A percentile compares a stretch with the other conserved stretches of the same genome.
Evolutionary conservation across 305 asterid species (phyloP).

Genomic region (Fraxinus angustifolia): DNA sequence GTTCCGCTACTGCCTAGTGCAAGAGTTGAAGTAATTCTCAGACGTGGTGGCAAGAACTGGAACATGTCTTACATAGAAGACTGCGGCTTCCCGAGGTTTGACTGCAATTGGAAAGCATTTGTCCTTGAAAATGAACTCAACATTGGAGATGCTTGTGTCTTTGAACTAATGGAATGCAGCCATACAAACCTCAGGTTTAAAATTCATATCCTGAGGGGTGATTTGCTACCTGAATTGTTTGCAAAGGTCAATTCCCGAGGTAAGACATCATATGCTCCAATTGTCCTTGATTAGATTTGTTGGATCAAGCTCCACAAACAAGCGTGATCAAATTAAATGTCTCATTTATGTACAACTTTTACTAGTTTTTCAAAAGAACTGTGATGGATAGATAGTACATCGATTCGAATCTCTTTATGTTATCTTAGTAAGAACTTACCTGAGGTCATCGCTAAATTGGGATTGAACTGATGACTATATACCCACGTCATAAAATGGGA

Average conservation of each 20-base stretch:
- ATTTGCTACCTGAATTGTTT: constrained; percentile 27
- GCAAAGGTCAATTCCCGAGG: constrained; percentile 11
- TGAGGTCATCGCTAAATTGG: background rate
- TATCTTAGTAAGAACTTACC: background rate
- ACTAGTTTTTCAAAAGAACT: background rate
- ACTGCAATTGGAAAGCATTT: constrained; percentile 27
- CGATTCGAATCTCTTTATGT: background rate
- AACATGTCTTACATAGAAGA: constrained; percentile 15
- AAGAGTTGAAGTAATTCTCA: constrained; percentile 32
- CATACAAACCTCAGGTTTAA: constrained; percentile 15
- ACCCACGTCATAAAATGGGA: background rate
- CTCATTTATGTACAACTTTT: background rate
- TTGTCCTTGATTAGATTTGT: constrained; percentile 25
- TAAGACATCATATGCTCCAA: constrained; percentile 15
- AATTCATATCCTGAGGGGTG: constrained; percentile 32
- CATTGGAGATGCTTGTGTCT: constrained; percentile 46
- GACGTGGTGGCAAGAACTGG: constrained; percentile 38
- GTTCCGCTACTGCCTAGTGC: constrained; percentile 25
- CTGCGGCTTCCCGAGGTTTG: constrained; percentile 6
- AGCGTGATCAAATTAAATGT: background rate
- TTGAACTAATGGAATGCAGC: constrained; percentile 39
- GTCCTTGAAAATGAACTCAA: constrained; percentile 34
- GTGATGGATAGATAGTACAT: background rate
- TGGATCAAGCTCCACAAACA: background rate
- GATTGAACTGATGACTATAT: background rate